Evolutionary conservation across 2,329 filamentous ascomycete genomes (phyloP).

Genomic region (Endothia cerciana): DNA sequence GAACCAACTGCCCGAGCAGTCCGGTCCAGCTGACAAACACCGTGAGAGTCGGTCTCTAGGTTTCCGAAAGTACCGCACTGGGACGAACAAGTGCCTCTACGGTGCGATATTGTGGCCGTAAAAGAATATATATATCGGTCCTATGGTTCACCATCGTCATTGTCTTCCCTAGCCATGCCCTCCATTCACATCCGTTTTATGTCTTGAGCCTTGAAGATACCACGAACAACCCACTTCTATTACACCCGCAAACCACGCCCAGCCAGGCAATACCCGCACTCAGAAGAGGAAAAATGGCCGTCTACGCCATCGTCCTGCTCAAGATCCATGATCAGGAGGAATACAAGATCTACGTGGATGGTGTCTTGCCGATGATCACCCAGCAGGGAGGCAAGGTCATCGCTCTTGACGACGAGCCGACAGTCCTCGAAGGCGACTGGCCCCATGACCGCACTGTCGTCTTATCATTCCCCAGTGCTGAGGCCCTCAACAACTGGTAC

Average conservation of each 20-base stretch:
- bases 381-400: not conserved
- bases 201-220: not conserved
- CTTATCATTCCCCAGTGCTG: slow-evolving; percentile 1
- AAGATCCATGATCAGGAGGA: not conserved
- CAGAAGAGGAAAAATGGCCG: not conserved
- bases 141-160: not conserved
- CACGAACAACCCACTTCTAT: not conserved
- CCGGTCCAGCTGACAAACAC: not conserved
- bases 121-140: not conserved
- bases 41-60: not conserved
- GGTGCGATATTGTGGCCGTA: not conserved
- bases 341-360: not conserved
- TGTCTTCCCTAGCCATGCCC: not conserved
- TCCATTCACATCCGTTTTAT: not conserved
- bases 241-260: not conserved
- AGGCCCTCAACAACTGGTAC: slow-evolving; percentile 3
- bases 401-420: slow-evolving; percentile 5
- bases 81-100: not conserved
- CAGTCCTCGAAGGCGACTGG: slow-evolving; percentile 3
- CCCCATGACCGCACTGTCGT: slow-evolving; percentile 1
- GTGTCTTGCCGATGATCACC: not conserved
- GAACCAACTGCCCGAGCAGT: not conserved
- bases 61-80: not conserved
- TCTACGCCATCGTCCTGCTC: slow-evolving; percentile 4
- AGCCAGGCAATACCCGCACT: not conserved